A percentile compares a stretch with the other conserved stretches of the same genome.
Conservation (phyloP, 1,284 basidiomycete genomes). For the Cryptococcus deneoformans region DNA sequence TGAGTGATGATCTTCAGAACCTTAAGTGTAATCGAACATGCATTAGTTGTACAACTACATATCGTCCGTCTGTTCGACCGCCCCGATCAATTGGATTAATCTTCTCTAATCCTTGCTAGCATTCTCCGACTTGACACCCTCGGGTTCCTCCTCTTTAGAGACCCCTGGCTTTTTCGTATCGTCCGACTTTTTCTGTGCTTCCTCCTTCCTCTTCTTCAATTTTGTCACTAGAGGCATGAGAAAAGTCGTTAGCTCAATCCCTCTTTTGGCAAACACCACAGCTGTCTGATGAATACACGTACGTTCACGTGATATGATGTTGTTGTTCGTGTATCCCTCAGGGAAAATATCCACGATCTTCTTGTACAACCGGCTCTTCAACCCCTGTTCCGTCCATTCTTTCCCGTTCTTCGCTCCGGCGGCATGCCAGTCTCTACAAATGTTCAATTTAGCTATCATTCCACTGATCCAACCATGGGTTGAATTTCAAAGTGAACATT, state of each 20-base stretch:
- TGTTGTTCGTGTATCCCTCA: constrained; percentile 35
- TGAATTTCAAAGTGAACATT: background rate
- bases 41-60: too few species aligned
- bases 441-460: background rate
- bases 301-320: constrained; percentile 33
- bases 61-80: too few species aligned
- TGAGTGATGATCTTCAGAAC: too few species aligned
- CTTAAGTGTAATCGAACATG: too few species aligned
- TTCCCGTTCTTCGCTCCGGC: constrained; percentile 8
- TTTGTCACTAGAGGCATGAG: background rate
- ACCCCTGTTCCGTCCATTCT: constrained; percentile 21
- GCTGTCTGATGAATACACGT: constrained; percentile 10
- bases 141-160: too few species aligned
- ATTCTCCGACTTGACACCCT: too few species aligned
- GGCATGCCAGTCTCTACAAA: constrained; percentile 24
- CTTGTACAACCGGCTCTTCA: constrained; percentile 31
- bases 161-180: too few species aligned
- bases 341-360: constrained; percentile 41
- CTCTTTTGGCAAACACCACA: background rate
- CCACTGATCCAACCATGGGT: background rate
- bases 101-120: background rate
- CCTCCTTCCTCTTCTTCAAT: constrained; percentile 3
- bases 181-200: background rate
- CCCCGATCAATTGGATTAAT: background rate
- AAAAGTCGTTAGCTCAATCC: background rate